A percentile compares a stretch with the other conserved stretches of the same genome.
Conservation (phyloP, 2,329 filamentous ascomycete genomes). For the Sclerotinia minor region DNA sequence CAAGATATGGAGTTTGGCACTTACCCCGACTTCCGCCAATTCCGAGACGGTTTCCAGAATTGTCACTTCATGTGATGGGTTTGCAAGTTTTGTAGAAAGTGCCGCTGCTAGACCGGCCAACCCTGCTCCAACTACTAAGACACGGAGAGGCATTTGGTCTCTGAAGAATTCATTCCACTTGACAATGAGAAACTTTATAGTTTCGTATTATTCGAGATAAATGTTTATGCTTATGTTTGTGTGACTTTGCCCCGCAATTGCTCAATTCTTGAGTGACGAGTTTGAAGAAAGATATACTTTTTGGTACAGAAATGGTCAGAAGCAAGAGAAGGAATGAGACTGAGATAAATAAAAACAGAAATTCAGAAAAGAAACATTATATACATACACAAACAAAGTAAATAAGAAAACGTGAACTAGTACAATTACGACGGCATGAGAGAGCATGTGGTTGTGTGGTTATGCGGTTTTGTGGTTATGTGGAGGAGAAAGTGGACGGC, state of each 20-base stretch:
- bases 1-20: background rate
- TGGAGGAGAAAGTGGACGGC: constrained; percentile 16
- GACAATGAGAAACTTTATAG: background rate
- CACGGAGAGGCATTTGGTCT: constrained; percentile 35
- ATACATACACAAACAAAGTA: background rate
- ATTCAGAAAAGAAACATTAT: background rate
- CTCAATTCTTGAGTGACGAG: background rate
- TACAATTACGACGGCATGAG: constrained; percentile 1
- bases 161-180: background rate
- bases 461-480: background rate
- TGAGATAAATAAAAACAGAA: background rate
- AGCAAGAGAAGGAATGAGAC: background rate
- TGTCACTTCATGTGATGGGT: constrained; percentile 45
- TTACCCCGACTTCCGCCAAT: constrained; percentile 45
- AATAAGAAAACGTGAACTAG: background rate
- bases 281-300: background rate
- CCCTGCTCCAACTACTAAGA: constrained; percentile 48
- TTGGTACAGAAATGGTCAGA: background rate
- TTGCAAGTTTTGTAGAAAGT: constrained; percentile 42
- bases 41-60: constrained; percentile 47
- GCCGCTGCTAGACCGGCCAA: constrained; percentile 46
- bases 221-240: background rate
- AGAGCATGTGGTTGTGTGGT: background rate
- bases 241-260: background rate
- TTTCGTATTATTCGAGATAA: background rate